These are phyloP conservation scores for Pelargonium myrrhifolium DNA, from an alignment of 441 rosid genomes.

Conservation along the genomic window DNA sequence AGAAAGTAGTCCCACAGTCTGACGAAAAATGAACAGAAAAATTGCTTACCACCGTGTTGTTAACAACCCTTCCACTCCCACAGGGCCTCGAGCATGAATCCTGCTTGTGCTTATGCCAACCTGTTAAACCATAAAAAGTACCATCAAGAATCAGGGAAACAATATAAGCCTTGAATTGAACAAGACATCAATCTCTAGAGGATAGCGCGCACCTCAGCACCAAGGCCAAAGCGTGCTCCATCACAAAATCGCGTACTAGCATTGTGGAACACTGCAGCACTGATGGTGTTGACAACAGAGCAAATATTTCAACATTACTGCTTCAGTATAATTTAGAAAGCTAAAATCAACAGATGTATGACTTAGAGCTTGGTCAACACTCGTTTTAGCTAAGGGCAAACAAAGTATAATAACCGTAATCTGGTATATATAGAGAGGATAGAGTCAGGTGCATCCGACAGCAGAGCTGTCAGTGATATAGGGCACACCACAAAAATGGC, in stretches of 20 bases:
- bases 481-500: too few species aligned
- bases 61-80: slow-evolving; percentile 23
- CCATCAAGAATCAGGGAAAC: neutral
- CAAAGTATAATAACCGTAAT: neutral
- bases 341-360: neutral
- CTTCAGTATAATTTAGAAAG: neutral
- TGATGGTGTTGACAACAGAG: neutral
- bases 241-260: slow-evolving; percentile 24
- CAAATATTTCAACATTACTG: neutral
- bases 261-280: slow-evolving; percentile 27
- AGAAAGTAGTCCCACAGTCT: too few species aligned
- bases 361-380: neutral
- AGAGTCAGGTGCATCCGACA: too few species aligned
- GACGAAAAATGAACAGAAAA: neutral
- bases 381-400: neutral
- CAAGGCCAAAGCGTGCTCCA: slow-evolving; percentile 28
- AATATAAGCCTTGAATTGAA: neutral
- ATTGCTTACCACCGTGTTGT: slow-evolving; percentile 24
- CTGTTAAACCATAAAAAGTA: slow-evolving; percentile 2
- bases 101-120: slow-evolving; percentile 24
- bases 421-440: neutral
- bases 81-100: slow-evolving; percentile 28
- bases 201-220: slow-evolving; percentile 23
- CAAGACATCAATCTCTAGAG: neutral
- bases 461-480: too few species aligned